Percentiles rank a stretch among this genome's conserved stretches.
These are phyloP conservation scores for Hymenoscyphus fructigenus DNA, from an alignment of 2,329 filamentous ascomycete genomes.

Conservation along the genomic window DNA sequence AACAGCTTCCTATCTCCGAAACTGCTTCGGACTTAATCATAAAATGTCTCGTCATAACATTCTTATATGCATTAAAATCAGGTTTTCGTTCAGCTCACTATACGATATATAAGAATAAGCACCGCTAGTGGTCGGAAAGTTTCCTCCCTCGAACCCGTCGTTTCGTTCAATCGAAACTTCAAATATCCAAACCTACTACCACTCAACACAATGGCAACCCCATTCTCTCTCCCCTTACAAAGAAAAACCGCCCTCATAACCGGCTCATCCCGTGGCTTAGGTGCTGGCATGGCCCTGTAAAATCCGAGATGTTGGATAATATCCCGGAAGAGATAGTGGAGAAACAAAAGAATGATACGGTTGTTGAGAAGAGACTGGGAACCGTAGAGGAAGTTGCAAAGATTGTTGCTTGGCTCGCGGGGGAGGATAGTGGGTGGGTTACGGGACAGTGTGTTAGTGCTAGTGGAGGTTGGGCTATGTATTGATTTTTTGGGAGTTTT, in stretches of 20 bases:
- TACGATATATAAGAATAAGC: background rate
- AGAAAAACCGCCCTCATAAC: slow-evolving; percentile 22
- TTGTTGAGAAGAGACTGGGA: slow-evolving; percentile 4
- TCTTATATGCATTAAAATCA: background rate
- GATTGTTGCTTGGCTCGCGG: slow-evolving; percentile 47
- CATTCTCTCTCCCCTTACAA: background rate
- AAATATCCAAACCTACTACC: background rate
- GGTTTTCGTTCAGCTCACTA: background rate
- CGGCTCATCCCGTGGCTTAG: slow-evolving; percentile 21
- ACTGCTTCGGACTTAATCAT: background rate
- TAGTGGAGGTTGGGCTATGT: slow-evolving; percentile 26
- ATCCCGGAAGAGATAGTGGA: slow-evolving; percentile 23
- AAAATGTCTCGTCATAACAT: background rate
- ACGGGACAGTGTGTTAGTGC: slow-evolving; percentile 39
- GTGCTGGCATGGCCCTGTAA: slow-evolving; percentile 21
- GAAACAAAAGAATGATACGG: slow-evolving; percentile 20
- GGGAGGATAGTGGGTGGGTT: slow-evolving; percentile 46
- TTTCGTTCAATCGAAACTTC: background rate
- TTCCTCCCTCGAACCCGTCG: background rate
- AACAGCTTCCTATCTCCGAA: background rate
- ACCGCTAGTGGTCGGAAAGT: background rate
- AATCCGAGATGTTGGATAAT: slow-evolving; percentile 31
- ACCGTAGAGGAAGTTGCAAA: slow-evolving; percentile 38
- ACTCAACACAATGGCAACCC: background rate
- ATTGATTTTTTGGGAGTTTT: slow-evolving; percentile 10